phyloP scores from a whole-genome alignment of 768 basidiomycete species.

The Pulveroboletus sp. region DNA sequence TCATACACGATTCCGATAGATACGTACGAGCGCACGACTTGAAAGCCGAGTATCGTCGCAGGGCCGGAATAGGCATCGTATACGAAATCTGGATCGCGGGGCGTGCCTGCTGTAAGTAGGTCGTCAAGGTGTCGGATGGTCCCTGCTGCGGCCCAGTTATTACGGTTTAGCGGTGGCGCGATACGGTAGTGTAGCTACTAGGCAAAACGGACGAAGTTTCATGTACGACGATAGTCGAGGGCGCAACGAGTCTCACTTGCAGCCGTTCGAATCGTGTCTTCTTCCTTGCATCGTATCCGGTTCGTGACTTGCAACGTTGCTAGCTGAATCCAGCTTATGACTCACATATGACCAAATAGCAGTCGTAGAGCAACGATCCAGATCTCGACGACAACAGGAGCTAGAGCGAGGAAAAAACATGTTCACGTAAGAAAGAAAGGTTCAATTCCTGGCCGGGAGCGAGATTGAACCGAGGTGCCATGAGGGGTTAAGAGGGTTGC shows the following conservation, averaged over 20 bases:
- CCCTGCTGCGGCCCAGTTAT: too few relatives aligned
- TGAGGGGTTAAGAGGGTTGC: neutral
- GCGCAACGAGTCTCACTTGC: too few relatives aligned
- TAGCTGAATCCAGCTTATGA: neutral
- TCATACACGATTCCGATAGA: neutral
- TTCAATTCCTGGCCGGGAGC: slow-evolving; percentile 4
- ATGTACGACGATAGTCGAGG: too few relatives aligned
- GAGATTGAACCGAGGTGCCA: slow-evolving; percentile 9
- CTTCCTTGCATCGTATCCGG: too few relatives aligned
- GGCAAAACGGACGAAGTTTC: too few relatives aligned
- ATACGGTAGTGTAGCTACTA: too few relatives aligned
- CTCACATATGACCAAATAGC: neutral
- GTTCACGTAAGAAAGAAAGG: slow-evolving; percentile 8
- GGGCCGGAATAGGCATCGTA: too few relatives aligned
- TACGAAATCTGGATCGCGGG: neutral
- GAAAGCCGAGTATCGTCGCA: too few relatives aligned
- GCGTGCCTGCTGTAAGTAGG: neutral
- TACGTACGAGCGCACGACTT: neutral
- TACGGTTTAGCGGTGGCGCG: too few relatives aligned
- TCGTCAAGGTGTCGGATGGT: neutral
- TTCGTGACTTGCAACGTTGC: neutral
- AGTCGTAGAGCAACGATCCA: neutral
- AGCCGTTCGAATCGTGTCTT: too few relatives aligned
- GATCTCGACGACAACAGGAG: neutral
- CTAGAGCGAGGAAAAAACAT: neutral